A percentile compares a stretch with the other conserved stretches of the same genome.
phyloP scores from a whole-genome alignment of 73 alveolate genomes.

The Tetrahymena thermophila region DNA sequence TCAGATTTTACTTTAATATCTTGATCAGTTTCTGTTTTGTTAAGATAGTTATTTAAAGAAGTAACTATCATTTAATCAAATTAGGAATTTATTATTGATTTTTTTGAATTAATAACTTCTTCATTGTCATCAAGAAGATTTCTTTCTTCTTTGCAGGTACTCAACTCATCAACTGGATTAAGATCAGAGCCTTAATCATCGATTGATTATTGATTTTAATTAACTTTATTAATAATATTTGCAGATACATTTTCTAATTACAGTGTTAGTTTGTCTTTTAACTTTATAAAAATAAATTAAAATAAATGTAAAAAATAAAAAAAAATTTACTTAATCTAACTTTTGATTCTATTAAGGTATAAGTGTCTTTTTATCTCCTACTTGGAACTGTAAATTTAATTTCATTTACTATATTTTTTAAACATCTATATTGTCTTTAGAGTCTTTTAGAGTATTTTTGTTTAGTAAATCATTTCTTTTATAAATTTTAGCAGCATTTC shows the following conservation, averaged over 20 bases:
- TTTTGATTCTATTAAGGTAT: neutral
- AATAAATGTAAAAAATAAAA: neutral
- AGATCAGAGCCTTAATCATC: neutral
- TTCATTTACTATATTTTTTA: neutral
- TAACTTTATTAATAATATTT: neutral
- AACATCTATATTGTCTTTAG: neutral
- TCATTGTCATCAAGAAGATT: neutral
- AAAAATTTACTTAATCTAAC: neutral
- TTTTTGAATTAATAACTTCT: neutral
- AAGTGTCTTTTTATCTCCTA: neutral
- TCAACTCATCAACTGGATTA: neutral
- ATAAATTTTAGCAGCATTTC: neutral
- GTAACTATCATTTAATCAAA: neutral
- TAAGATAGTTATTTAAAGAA: neutral
- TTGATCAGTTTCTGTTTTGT: neutral
- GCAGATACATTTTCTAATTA: neutral
- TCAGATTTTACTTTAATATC: neutral
- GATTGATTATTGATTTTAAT: neutral
- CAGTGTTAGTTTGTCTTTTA: neutral
- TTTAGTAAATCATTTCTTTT: neutral
- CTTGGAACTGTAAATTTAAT: neutral
- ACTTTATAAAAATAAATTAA: neutral
- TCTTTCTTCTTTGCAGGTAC: neutral
- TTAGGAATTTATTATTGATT: neutral
- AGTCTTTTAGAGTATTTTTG: neutral